Evolutionary conservation across 2,329 filamentous ascomycete genomes (phyloP).

Genomic region (Alternaria tenuissima): DNA sequence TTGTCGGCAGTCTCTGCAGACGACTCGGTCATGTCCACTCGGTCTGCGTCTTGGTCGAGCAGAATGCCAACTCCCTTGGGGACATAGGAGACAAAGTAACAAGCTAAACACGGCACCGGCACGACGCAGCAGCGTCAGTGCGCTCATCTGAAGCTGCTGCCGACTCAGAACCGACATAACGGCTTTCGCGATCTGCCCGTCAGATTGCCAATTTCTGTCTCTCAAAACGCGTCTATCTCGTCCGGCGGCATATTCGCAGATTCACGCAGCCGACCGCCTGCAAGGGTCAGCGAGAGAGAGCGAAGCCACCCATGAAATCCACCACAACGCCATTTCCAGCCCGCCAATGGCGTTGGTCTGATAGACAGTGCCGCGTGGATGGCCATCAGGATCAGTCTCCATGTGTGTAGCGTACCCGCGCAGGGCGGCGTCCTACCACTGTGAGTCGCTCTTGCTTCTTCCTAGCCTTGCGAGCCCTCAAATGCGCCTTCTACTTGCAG

Average conservation of each 20-base stretch:
- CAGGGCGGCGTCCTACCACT: conserved; percentile 4
- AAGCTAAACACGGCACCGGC: conserved; percentile 3
- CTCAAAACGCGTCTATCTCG: not conserved
- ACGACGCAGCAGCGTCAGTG: conserved; percentile 5
- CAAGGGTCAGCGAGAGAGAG: conserved; percentile 4
- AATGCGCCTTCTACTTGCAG: conserved; percentile 19
- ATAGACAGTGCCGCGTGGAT: conserved; percentile 1
- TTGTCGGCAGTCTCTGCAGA: conserved; percentile 2
- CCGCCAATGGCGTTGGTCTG: conserved; percentile 5
- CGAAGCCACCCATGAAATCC: conserved; percentile 6
- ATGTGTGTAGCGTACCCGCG: conserved; percentile 1
- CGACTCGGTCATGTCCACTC: conserved; percentile 2
- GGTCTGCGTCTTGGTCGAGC: conserved; percentile 5
- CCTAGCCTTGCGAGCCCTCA: conserved; percentile 9
- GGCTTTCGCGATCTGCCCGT: not conserved
- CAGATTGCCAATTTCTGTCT: not conserved
- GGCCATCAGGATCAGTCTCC: not conserved
- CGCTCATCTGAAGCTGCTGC: not conserved
- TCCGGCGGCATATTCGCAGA: not conserved
- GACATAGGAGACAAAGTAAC: conserved; percentile 1
- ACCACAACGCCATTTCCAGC: not conserved
- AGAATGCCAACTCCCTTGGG: conserved; percentile 7
- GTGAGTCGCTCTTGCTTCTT: conserved; percentile 18
- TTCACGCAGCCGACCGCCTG: conserved; percentile 3
- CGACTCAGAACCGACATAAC: not conserved